Base-by-base conservation (phyloP, 768 basidiomycete species). In the Collybia sordida region DNA sequence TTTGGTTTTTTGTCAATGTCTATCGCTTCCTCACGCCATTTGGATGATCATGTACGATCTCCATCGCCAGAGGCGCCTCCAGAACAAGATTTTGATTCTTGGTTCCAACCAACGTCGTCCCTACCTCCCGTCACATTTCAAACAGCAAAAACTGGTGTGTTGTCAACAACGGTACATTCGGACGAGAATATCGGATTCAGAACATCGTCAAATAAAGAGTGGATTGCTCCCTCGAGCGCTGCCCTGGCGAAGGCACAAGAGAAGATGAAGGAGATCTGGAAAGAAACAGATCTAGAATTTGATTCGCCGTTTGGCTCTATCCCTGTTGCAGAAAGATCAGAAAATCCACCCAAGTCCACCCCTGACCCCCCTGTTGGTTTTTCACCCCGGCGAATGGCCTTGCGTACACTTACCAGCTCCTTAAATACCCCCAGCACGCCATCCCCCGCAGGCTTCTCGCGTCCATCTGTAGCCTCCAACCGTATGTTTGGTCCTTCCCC, bases 231-330 rank as follows among this genome's bases (percentile, higher is more conserved):
- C 1, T 86, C 85, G 4, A 70, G 67, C 25, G 67, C 67, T 19
- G 81, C 86, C 1, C 60, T 86, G 6, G 77, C 72, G 6, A 75
- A 74, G 55, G 86, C 85, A 1, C 65, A 77, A 63, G 75, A 75
- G 37, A 79, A 72, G 54, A 68, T 83, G 59, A 68, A 65, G 22
- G 64, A 62, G 22, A 67, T 70, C 21, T 83, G 81, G 82, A 63
- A 72, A 31, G 68, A 72, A 37, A 72, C 74, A n/a, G 64, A 68
- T 9, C 38, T 50, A 25, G 58, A 53, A 12, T 18, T 18, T 38
- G 23, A 27, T 15, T 15, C 45, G 27, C 35, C 6, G 45, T 40
- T 40, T 17, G 49, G 60, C 17, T 36, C 56, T 19, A 45, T 62
- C 18, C 42, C 58, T 22, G 23, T 27, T 7, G 53, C 41, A 38